Evolutionary conservation across 768 basidiomycete species (phyloP).

Genomic region (Amanita molliuscula): DNA sequence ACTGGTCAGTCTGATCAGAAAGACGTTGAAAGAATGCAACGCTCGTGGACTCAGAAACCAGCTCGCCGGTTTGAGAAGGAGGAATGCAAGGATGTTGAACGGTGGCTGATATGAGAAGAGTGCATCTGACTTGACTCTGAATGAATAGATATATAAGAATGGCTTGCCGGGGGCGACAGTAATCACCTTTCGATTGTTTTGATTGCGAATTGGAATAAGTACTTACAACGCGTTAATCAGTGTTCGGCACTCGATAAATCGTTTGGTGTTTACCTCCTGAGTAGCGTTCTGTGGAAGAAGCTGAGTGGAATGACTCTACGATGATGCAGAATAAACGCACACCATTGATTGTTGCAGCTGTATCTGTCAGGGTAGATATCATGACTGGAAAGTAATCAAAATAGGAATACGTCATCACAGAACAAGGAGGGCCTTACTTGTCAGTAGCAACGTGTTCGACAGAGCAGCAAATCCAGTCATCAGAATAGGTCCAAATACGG

Average conservation of each 20-base stretch:
- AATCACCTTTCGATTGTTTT: slow-evolving; percentile 78
- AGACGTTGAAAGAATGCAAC: slow-evolving; percentile 78
- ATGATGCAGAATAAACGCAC: slow-evolving; percentile 18
- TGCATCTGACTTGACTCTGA: slow-evolving; percentile 79
- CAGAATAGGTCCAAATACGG: slow-evolving; percentile 64
- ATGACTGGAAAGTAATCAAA: slow-evolving; percentile 34
- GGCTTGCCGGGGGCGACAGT: background rate
- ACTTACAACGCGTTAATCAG: slow-evolving; percentile 41
- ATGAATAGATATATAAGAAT: slow-evolving; percentile 3
- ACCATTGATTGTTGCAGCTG: slow-evolving; percentile 73
- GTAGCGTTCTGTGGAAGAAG: slow-evolving; percentile 29
- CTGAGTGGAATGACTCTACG: background rate
- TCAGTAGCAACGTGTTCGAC: slow-evolving; percentile 69
- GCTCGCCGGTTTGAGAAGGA: slow-evolving; percentile 70
- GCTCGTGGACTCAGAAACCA: slow-evolving; percentile 66
- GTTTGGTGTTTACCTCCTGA: slow-evolving; percentile 27
- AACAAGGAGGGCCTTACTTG: slow-evolving; percentile 43
- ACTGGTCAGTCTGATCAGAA: slow-evolving; percentile 75
- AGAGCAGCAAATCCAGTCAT: slow-evolving; percentile 77
- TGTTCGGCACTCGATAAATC: slow-evolving; percentile 15
- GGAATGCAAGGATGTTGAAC: slow-evolving; percentile 75
- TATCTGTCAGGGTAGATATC: slow-evolving; percentile 87
- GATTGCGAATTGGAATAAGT: slow-evolving; percentile 81
- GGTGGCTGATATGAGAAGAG: slow-evolving; percentile 90
- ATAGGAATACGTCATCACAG: background rate